These are phyloP conservation scores for Lanmaoa rubissima DNA, from an alignment of 768 basidiomycete species.

Conservation along the genomic window DNA sequence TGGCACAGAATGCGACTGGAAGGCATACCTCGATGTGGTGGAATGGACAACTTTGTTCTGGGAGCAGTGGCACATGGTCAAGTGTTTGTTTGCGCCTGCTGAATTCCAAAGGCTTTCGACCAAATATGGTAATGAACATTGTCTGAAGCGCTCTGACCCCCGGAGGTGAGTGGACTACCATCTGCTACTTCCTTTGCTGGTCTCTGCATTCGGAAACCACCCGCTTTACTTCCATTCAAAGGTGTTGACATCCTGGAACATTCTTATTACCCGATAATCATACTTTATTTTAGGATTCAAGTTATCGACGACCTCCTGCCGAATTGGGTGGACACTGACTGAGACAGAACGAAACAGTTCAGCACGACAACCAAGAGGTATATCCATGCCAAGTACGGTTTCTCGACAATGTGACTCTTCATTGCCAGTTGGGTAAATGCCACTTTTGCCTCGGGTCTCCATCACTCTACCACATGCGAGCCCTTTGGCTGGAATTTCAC, in stretches of 20 bases:
- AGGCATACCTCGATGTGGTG: too few species aligned
- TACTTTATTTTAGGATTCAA: neutral
- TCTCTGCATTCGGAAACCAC: too few species aligned
- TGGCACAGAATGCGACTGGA: conserved; percentile 62
- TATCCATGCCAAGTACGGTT: neutral
- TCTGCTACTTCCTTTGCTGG: neutral
- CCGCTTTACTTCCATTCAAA: neutral
- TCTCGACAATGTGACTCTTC: neutral
- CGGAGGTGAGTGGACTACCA: neutral
- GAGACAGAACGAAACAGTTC: too few species aligned
- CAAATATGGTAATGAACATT: neutral
- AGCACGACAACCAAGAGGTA: neutral
- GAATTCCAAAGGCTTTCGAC: conserved; percentile 5
- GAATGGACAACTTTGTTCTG: too few species aligned
- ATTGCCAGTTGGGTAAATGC: neutral
- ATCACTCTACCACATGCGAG: too few species aligned
- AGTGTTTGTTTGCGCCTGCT: too few species aligned
- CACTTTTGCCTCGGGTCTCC: neutral
- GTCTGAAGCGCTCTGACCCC: neutral
- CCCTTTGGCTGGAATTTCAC: too few species aligned
- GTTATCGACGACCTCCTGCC: neutral
- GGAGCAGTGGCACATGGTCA: too few species aligned
- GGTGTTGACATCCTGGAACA: neutral
- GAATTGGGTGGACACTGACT: too few species aligned
- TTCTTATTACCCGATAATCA: neutral